phyloP scores from a whole-genome alignment of 331 rosid species.

The Pyrus hybrid region DNA sequence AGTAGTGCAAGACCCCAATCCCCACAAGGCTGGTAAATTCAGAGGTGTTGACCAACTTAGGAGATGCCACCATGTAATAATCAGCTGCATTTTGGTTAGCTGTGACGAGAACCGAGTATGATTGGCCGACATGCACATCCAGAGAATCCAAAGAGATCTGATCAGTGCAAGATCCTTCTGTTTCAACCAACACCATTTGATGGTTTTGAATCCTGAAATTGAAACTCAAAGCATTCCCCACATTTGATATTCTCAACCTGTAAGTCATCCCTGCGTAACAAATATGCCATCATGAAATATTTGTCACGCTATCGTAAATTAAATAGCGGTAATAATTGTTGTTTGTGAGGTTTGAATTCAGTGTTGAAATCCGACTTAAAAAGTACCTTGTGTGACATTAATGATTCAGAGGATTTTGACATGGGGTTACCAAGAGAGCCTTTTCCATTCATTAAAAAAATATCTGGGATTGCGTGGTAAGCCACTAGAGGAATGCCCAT shows the following conservation, averaged over 20 bases:
- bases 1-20: conserved; percentile 52
- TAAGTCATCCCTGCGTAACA: conserved; percentile 58
- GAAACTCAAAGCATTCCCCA: conserved; percentile 63
- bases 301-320: neutral
- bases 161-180: conserved; percentile 76
- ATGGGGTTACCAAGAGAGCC: conserved; percentile 29
- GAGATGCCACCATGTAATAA: conserved; percentile 63
- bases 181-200: conserved; percentile 56
- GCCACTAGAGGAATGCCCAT: conserved; percentile 1
- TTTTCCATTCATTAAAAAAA: conserved; percentile 70
- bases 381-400: conserved; percentile 65
- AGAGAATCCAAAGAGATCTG: conserved; percentile 56
- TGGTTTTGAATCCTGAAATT: conserved; percentile 78
- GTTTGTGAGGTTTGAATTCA: neutral
- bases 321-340: no score
- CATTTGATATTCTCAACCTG: conserved; percentile 74
- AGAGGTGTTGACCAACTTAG: conserved; percentile 34
- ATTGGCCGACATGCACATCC: conserved; percentile 85
- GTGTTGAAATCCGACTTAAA: neutral
- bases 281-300: neutral
- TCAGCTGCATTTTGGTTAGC: conserved; percentile 57
- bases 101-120: conserved; percentile 74
- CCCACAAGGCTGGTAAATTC: conserved; percentile 29
- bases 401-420: conserved; percentile 38
- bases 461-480: conserved; percentile 24